Evolutionary conservation across 352 stramenopile genomes (phyloP), one percentile per base, ranked within the genome.

Genomic region (Phytophthora pisi): DNA sequence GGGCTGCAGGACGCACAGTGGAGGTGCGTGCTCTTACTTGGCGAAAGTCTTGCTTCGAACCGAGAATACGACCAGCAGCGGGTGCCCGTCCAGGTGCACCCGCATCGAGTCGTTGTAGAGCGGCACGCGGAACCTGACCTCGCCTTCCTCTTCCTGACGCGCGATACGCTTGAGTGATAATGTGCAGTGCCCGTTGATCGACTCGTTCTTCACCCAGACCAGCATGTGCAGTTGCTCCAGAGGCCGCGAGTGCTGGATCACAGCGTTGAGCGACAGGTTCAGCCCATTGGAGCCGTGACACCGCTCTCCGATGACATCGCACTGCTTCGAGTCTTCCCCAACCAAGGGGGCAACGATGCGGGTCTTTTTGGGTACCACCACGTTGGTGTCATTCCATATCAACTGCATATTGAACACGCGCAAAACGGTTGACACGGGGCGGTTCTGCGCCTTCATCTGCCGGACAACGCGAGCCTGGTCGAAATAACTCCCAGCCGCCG

Each of bases 221-320:
- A 95, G 77, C 87, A 95, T 95, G 62, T 95, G 87, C 10, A 95
- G 66, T 62, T 93, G 81, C 46, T 91, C 81, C 0, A 95, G 71
- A 15, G 82, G 81, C 5, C 83, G 83, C 1, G 76, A 71, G 64
- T 95, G 87, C 50, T 92, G 83, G 20, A 95, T 72, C 5, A 92
- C 80, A 3, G 84, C 82, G 49, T 95, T 95, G 18, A 93, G 69
- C 40, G 84, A 90, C 18, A 93, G 59, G 57, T 83, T 86, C 5
- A 83, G 57, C 10, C 76, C 81, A 43, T 84, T 89, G 9, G 64
- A 73, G 26, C 79, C 80, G 47, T 84, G 70, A 23, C 62, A 79
- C 3, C 87, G 80, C 65, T 95, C 87, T 26, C 82, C 87, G 10
- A 90, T 89, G n/a, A 90, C 79, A 30, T 93, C 83, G 51, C 78